These are phyloP conservation scores for Teunomyces pallodes DNA, from an alignment of 805 yeast genomes.

Conservation along the genomic window DNA sequence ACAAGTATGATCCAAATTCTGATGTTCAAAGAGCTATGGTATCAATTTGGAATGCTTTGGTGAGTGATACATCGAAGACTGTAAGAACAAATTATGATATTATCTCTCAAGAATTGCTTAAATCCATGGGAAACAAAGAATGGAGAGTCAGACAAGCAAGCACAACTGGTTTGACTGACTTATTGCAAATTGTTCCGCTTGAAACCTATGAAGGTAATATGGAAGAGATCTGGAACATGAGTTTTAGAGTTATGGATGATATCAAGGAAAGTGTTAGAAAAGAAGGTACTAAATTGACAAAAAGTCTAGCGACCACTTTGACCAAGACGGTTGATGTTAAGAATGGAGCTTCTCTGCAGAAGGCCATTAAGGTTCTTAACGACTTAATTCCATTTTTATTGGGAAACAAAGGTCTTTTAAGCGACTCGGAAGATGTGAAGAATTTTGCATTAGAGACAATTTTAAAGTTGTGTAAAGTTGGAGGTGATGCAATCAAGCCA, in stretches of 20 bases:
- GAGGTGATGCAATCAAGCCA: constrained; percentile 59
- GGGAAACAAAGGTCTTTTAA: constrained; percentile 74
- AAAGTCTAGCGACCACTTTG: constrained; percentile 60
- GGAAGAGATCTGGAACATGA: constrained; percentile 80
- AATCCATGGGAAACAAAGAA: constrained; percentile 74
- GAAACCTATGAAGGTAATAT: constrained; percentile 49
- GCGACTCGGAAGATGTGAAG: constrained; percentile 83
- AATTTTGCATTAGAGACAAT: constrained; percentile 72
- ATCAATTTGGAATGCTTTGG: constrained; percentile 79
- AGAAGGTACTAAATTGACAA: constrained; percentile 71
- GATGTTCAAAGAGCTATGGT: constrained; percentile 80
- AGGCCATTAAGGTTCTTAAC: constrained; percentile 47
- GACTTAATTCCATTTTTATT: constrained; percentile 74
- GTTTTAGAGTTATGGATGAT: constrained; percentile 88
- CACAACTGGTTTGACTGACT: constrained; percentile 64
- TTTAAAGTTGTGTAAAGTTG: constrained; percentile 64
- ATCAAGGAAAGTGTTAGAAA: constrained; percentile 88
- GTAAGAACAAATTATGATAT: constrained; percentile 52
- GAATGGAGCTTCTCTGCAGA: constrained; percentile 35
- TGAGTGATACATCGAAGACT: constrained; percentile 55
- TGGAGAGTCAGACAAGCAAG: constrained; percentile 95
- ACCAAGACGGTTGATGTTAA: constrained; percentile 53
- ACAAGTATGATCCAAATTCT: constrained; percentile 78
- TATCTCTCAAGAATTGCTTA: constrained; percentile 63
- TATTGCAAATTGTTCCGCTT: constrained; percentile 60